Percentiles rank a stretch among this genome's conserved stretches.
These are phyloP conservation scores for Blastocystis sp. DNA, from an alignment of 352 stramenopile species.

Conservation along the genomic window DNA sequence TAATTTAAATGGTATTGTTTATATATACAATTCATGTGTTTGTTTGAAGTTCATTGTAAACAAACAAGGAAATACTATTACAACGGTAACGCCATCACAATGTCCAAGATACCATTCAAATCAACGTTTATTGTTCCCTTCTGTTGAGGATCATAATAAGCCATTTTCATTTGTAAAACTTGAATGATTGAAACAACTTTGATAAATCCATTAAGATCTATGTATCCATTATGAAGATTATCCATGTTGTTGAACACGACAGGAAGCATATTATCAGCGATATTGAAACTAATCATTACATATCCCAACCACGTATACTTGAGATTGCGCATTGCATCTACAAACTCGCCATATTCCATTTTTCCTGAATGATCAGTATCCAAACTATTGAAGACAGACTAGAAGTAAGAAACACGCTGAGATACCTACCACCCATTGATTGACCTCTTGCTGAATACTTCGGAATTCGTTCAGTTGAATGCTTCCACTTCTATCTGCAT, in stretches of 20 bases:
- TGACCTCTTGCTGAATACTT: constrained; percentile 33
- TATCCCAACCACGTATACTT: neutral
- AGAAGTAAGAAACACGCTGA: neutral
- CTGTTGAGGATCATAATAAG: neutral
- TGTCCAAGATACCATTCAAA: constrained; percentile 25
- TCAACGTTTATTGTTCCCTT: constrained; percentile 18
- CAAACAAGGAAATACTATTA: constrained; percentile 1
- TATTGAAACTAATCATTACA: neutral
- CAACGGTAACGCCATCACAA: constrained; percentile 28
- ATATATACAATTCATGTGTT: constrained; percentile 5
- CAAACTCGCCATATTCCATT: constrained; percentile 54
- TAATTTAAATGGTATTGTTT: constrained; percentile 28
- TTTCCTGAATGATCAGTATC: constrained; percentile 53
- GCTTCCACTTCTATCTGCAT: constrained; percentile 31
- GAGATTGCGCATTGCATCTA: constrained; percentile 18
- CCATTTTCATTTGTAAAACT: constrained; percentile 42
- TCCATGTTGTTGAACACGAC: constrained; percentile 49
- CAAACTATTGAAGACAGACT: constrained; percentile 29
- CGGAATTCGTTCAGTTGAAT: constrained; percentile 40
- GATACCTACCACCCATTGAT: constrained; percentile 25
- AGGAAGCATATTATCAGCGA: constrained; percentile 3
- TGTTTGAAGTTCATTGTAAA: neutral
- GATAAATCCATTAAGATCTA: constrained; percentile 51
- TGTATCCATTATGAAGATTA: constrained; percentile 38
- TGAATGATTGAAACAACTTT: constrained; percentile 51